Conservation (phyloP, 2,329 filamentous ascomycete genomes). For the Penicillium sp. region DNA sequence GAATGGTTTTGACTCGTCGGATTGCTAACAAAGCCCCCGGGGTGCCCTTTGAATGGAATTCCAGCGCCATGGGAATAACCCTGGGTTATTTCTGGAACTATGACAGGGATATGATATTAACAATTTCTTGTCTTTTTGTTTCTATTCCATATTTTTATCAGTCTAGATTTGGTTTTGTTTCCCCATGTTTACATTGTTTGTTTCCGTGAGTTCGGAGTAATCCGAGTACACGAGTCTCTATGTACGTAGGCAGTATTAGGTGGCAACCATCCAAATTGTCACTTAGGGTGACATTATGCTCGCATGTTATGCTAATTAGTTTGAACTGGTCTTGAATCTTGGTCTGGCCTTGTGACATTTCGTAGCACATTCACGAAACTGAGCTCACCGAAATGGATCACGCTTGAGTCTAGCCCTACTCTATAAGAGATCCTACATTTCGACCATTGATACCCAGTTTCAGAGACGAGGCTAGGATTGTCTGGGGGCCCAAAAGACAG, state of each 20-base stretch:
- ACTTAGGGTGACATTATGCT: no score
- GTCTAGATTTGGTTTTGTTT: no score
- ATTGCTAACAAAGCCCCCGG: conserved; percentile 14
- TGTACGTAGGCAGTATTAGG: not conserved
- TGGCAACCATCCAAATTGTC: no score
- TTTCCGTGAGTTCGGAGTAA: conserved; percentile 8
- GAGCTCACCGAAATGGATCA: no score
- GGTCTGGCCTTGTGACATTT: not conserved
- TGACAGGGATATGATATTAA: conserved; percentile 8
- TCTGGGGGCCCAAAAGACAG: not conserved
- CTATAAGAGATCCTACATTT: not conserved
- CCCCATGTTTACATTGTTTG: no score
- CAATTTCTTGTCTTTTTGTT: not conserved
- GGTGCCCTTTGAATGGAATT: conserved; percentile 16
- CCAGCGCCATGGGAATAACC: conserved; percentile 17
- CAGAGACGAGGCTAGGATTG: not conserved
- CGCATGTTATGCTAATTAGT: no score
- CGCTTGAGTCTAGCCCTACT: not conserved
- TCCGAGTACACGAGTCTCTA: conserved; percentile 5
- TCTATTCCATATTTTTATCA: no score
- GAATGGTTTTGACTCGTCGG: conserved; percentile 18
- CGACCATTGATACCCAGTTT: not conserved
- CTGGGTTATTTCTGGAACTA: conserved; percentile 8
- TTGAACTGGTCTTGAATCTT: no score
- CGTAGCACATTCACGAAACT: not conserved